A percentile compares a stretch with the other conserved stretches of the same genome.
phyloP scores from a whole-genome alignment of 129 eudicot species.

The Arctium lappa region DNA sequence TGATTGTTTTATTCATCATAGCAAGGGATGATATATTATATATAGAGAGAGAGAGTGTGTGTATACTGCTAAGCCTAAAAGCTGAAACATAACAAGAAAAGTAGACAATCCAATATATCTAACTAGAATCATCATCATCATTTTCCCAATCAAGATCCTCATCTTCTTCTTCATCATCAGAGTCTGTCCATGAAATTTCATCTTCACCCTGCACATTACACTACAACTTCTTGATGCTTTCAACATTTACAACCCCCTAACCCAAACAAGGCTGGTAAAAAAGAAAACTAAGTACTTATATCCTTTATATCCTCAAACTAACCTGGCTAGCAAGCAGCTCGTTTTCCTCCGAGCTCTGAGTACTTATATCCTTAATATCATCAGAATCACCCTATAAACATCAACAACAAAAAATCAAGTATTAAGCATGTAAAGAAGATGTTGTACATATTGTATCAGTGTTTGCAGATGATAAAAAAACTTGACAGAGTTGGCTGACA shows the following conservation, averaged over 20 bases:
- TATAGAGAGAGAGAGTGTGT: background rate
- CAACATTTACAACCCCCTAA: background rate
- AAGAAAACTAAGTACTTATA: no score
- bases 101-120: slow-evolving; percentile 8
- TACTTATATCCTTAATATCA: slow-evolving; percentile 23
- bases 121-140: slow-evolving; percentile 30
- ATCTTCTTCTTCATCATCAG: slow-evolving; percentile 38
- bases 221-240: background rate
- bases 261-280: background rate
- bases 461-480: background rate
- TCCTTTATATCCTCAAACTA: slow-evolving; percentile 7
- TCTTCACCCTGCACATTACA: slow-evolving; percentile 57
- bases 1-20: slow-evolving; percentile 6
- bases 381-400: slow-evolving; percentile 43
- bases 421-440: background rate
- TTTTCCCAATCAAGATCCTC: slow-evolving; percentile 41
- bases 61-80: background rate
- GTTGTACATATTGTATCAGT: background rate
- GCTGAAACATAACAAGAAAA: background rate
- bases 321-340: slow-evolving; percentile 44
- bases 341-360: slow-evolving; percentile 30
- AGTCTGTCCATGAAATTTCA: slow-evolving; percentile 44
- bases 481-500: background rate
- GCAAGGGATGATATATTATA: slow-evolving; percentile 5
- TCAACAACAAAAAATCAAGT: background rate